Evolutionary conservation across 176 grass and related monocot species (phyloP).

Genomic region (Typha latifolia): DNA sequence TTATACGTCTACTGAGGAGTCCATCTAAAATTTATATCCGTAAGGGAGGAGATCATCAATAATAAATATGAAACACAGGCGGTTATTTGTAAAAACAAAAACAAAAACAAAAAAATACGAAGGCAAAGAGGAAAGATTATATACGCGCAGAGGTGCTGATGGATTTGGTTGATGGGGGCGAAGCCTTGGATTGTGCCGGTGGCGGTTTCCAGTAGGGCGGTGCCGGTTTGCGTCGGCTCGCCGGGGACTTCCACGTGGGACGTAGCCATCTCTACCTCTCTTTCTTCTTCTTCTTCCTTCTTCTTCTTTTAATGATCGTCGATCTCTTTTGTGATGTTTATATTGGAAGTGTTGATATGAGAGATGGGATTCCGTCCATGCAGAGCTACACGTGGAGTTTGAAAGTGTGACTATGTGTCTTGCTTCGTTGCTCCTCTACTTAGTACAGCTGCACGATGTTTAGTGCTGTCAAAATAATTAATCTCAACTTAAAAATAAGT

Average conservation of each 20-base stretch:
- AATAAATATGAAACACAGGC: too few relatives aligned
- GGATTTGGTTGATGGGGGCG: conserved; percentile 56
- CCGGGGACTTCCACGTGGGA: conserved; percentile 41
- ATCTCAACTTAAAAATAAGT: too few relatives aligned
- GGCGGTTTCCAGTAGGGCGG: conserved; percentile 59
- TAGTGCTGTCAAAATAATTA: too few relatives aligned
- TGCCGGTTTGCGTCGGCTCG: conserved; percentile 50
- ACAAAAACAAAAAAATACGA: too few relatives aligned
- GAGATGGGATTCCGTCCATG: not conserved
- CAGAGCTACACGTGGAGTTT: not conserved
- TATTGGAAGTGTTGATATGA: not conserved
- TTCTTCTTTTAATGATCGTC: not conserved
- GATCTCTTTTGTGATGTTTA: not conserved
- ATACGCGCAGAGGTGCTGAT: conserved; percentile 76
- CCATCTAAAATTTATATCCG: too few relatives aligned
- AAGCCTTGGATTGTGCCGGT: conserved; percentile 67
- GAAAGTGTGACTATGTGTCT: not conserved
- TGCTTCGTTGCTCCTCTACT: not conserved
- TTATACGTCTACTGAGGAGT: too few relatives aligned
- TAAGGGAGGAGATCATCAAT: too few relatives aligned
- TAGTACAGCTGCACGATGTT: not conserved
- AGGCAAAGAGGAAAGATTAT: too few relatives aligned
- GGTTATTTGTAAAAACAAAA: not conserved
- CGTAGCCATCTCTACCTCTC: not conserved
- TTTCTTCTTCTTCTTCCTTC: not conserved